Base-by-base conservation (phyloP, 2,329 filamentous ascomycete species). In the Cercospora zeina region DNA sequence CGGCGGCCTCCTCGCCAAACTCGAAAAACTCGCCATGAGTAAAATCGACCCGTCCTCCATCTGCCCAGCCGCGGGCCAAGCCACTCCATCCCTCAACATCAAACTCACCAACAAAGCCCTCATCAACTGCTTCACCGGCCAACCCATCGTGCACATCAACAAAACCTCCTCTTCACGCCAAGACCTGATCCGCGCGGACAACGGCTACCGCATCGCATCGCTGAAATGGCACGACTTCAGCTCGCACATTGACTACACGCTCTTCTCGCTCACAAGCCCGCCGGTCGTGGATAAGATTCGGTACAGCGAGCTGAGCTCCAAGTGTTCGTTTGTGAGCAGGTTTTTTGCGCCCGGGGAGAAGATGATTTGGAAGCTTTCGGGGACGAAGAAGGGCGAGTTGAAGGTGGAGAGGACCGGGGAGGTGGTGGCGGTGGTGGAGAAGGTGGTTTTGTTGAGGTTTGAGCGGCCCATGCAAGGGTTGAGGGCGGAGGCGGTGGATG, bases 341-440 rank as follows among this genome's bases (percentile, higher is more conserved):
- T 36, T 42, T 16, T 55, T 27, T 42, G 53, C 33, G 21, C 42
- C 21, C 2, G 53, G 53, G 1, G 53, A 55, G 53, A 55, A 55
- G 13, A 37, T 36, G 53, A 13, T 24, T 39, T 55, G 53, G 53
- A 55, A 55, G 8, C 16, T 55, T 14, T 19, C 11, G 4, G 19
- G 24, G 10, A n/a, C 14, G 21, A 37, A 37, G 53, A 27, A 24
- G 14, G 53, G 33, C 10, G 53, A 55, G 21, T 39, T 55, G 53
- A 33, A 36, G 24, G 34, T 36, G 8, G 31, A 37, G 53, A 39
- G 33, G 33, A 54, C 19, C 5, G 53, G 53, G 6, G 53, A 55
- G 34, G 53, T 55, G 13, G 37, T 55, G 34, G 53, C 53, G 1
- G 10, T 24, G 8, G 11, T 55, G 53, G 53, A 36, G 11, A 55